Evolutionary conservation across 495 filamentous ascomycete genomes (phyloP), one percentile per base, ranked within the genome.

Genomic region (Penicillium chermesinum): DNA sequence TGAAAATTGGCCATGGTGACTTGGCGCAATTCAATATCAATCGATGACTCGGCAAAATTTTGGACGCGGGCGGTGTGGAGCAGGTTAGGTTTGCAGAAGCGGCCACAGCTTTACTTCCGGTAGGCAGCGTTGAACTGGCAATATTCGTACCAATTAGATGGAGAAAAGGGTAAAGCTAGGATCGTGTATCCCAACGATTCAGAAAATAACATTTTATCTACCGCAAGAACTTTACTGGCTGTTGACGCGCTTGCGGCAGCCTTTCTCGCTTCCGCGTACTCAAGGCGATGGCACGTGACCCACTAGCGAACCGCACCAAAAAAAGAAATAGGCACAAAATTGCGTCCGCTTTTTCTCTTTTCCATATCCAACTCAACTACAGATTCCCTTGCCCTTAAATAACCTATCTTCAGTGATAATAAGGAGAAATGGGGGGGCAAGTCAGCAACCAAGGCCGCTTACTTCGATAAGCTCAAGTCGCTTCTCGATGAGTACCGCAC

Each of bases 381-480:
- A 54, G 50, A 53, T 58, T 52, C 45, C n/a, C 30, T 82, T 83
- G 75, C 83, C 89, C 89, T 95, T 91, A 95, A 95, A 93, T 66
- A 93, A 83, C 89, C 89, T 91, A 77, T 85, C 89, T 93, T 91
- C 89, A 86, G 60, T 63, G 53, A 62, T 51, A 69, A 71, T 76
- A 95, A 93, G 89, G 87, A 95, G 89, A 90, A 77, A 98, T 98
- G 93, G 93, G 93, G n/a, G 91, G 93, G 91, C 89, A 96, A 86
- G 76, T 81, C 85, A 49, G 82, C 72, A 61, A 90, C 83, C 82
- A 98, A 97, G 83, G 82, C 88, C 69, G 87, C 80, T 76, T 98
- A 98, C 83, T 98, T 98, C 81, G 91, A 96, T 71, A 96, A 96
- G 86, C 86, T 98, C 64, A 95, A 96, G 84, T 75, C 69, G 65